Conservation (phyloP, 2,329 filamentous ascomycete species). For the Aspergillus unguis region DNA sequence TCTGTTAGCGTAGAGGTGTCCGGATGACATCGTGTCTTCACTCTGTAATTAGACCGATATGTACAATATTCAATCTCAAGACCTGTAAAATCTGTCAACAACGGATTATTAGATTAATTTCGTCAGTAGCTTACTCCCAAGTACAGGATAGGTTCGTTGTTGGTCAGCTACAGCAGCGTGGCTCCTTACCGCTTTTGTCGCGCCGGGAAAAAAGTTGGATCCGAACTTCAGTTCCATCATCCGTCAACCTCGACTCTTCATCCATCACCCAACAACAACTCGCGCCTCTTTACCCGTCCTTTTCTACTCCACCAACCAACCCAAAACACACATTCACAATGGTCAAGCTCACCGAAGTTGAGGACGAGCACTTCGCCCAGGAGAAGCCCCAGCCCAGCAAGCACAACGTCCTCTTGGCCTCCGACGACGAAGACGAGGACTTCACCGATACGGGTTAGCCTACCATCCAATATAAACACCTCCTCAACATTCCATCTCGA, state of each 20-base stretch:
- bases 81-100: neutral
- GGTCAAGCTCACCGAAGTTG: conserved; percentile 96
- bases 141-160: neutral
- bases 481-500: neutral
- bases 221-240: conserved; percentile 20
- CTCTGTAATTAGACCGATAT: conserved; percentile 23
- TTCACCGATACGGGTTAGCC: conserved; percentile 84
- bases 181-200: conserved; percentile 13
- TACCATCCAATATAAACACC: neutral
- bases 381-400: conserved; percentile 61
- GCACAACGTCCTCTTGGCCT: conserved; percentile 52
- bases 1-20: conserved; percentile 1
- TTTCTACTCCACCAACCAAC: conserved; percentile 10
- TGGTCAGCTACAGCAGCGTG: neutral
- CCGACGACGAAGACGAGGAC: conserved; percentile 72
- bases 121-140: too few relatives aligned
- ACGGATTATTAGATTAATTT: too few relatives aligned
- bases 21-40: conserved; percentile 9
- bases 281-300: conserved; percentile 6
- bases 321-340: conserved; percentile 51
- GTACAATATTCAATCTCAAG: conserved; percentile 14
- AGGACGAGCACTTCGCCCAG: conserved; percentile 88
- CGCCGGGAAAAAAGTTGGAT: conserved; percentile 40
- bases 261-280: conserved; percentile 8
- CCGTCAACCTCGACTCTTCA: conserved; percentile 14